Evolutionary conservation across 495 filamentous ascomycete species (phyloP), one percentile per base, ranked within the genome.

Genomic region (Penicillium cataractarum): DNA sequence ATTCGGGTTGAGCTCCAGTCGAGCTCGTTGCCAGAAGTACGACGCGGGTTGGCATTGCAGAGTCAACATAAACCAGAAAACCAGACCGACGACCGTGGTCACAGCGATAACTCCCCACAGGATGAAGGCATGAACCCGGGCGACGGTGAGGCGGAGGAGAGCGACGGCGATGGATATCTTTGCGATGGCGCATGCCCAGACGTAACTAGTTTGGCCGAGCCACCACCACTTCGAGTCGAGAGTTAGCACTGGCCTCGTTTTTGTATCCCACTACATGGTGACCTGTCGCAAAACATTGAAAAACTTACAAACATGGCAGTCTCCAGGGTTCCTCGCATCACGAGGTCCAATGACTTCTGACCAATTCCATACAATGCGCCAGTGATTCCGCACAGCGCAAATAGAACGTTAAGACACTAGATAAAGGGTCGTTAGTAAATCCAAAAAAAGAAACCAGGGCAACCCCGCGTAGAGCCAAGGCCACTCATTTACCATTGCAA

Each of bases 261-360:
- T n/a, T 19, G n/a, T 50, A 1, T 24, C 32, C 22, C n/a, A 8
- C 29, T 40, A 57, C 29, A 58, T 37, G n/a, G 46, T 46, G 15
- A 33, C 13, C 29, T 17, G 54, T 49, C 21, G 51, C 27, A 7
- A 19, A 13, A 48, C n/a, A 57, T 12, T n/a, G 9, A 10, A 6
- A 15, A 42, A 75, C 76, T 40, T 75, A 80, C 76, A 75, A 80
- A 80, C 66, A 80, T 68, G 9, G 74, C 77, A 9, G 67, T 76
- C 62, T 78, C 68, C 55, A 74, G 61, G 7, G 71, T 61, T 6
- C 63, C 52, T 27, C 49, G 46, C 15, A 65, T 17, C 9, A 72
- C 0, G 4, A 72, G 64, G 7, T 58, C 52, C 0, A 57, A 27
- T 0, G 69, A 46, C 24, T 60, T 74, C 22, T 73, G 74, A 19